These are phyloP conservation scores for Lichtheimia ramosa DNA, from an alignment of 371 early-diverging fungal species.

Conservation along the genomic window DNA sequence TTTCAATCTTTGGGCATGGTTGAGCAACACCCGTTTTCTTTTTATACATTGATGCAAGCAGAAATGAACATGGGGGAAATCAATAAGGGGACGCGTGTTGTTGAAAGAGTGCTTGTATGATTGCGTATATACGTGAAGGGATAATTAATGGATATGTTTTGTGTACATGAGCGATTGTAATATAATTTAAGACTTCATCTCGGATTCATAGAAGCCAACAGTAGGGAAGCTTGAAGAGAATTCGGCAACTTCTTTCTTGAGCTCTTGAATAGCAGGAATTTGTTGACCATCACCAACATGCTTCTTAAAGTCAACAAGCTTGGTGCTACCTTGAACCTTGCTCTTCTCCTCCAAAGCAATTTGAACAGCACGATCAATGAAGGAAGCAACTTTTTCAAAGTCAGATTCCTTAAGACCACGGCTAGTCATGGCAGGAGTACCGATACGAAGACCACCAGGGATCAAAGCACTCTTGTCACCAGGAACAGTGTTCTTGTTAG, in stretches of 20 bases:
- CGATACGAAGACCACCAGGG: slow-evolving; percentile 94
- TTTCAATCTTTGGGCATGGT: too few species aligned
- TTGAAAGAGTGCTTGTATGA: not conserved
- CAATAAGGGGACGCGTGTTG: not conserved
- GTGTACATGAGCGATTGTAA: not conserved
- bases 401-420: slow-evolving; percentile 90
- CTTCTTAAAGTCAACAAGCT: slow-evolving; percentile 76
- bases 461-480: slow-evolving; percentile 94
- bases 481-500: slow-evolving; percentile 99
- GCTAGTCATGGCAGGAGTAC: slow-evolving; percentile 97
- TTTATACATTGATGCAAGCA: not conserved
- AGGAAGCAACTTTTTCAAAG: slow-evolving; percentile 81
- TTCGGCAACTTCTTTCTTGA: slow-evolving; percentile 65
- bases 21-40: not conserved
- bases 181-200: slow-evolving; percentile 46
- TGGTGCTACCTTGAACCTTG: slow-evolving; percentile 52
- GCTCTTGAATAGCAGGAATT: slow-evolving; percentile 50
- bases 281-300: slow-evolving; percentile 50
- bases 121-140: too few species aligned
- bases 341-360: slow-evolving; percentile 65
- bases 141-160: too few species aligned
- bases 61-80: not conserved
- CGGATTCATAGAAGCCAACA: slow-evolving; percentile 64
- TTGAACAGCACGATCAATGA: slow-evolving; percentile 82
- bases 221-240: slow-evolving; percentile 74